Conservation (phyloP, 2,329 filamentous ascomycete genomes). For the Nemania abortiva region DNA sequence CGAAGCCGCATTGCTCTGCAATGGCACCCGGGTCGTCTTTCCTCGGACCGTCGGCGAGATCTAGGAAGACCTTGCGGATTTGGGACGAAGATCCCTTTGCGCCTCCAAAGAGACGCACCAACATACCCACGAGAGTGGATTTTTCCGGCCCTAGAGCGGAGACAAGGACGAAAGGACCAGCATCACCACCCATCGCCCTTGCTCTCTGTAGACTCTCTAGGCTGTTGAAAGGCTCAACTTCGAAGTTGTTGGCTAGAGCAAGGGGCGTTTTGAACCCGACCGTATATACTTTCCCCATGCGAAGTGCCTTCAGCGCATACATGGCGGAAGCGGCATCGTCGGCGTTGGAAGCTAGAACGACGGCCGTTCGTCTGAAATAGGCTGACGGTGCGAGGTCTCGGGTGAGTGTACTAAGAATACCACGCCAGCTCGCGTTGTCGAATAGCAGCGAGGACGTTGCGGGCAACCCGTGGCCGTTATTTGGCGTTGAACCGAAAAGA, state of each 20-base stretch:
- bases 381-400: constrained; percentile 86
- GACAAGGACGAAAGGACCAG: constrained; percentile 82
- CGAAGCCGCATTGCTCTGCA: constrained; percentile 81
- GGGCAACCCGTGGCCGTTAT: constrained; percentile 53
- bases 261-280: constrained; percentile 79
- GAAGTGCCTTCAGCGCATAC: constrained; percentile 81
- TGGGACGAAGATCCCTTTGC: constrained; percentile 53
- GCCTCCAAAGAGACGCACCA: constrained; percentile 77
- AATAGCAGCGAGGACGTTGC: constrained; percentile 72
- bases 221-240: constrained; percentile 83
- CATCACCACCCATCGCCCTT: constrained; percentile 61
- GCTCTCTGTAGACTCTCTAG: constrained; percentile 72
- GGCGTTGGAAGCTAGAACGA: constrained; percentile 78
- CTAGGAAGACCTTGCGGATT: constrained; percentile 79
- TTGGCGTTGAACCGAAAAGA: constrained; percentile 28
- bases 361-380: constrained; percentile 79
- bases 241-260: constrained; percentile 72
- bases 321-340: constrained; percentile 83
- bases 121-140: constrained; percentile 80
- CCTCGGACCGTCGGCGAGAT: constrained; percentile 76
- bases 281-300: constrained; percentile 83
- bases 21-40: constrained; percentile 77
- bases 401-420: constrained; percentile 83
- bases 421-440: constrained; percentile 88
- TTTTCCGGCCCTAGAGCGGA: constrained; percentile 84